phyloP scores from a whole-genome alignment of 1,284 basidiomycete species.

The Stereum hirsutum region DNA sequence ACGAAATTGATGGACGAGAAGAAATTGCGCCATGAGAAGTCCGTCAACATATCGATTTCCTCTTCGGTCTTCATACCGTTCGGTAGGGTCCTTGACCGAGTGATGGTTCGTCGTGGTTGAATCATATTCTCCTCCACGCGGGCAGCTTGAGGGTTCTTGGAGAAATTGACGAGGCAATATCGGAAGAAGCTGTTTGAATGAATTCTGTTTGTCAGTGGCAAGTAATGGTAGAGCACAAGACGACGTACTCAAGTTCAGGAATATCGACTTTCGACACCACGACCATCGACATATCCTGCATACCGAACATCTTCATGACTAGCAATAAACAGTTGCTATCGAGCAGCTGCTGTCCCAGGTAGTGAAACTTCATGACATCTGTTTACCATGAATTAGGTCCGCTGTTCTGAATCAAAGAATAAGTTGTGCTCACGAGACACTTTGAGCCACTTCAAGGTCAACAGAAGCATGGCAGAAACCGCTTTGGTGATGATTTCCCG shows the following conservation, averaged over 20 bases:
- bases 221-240: conserved; percentile 2
- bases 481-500: conserved; percentile 98
- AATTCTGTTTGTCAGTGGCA: conserved; percentile 7
- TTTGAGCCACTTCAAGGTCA: conserved; percentile 98
- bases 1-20: conserved; percentile 98
- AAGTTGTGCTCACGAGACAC: conserved; percentile 68
- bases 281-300: conserved; percentile 82
- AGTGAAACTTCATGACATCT: conserved; percentile 99
- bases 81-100: conserved; percentile 46
- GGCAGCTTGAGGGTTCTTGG: conserved; percentile 46
- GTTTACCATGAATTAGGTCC: conserved; percentile 1
- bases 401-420: conserved; percentile 5
- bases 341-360: conserved; percentile 88
- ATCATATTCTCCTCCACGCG: conserved; percentile 51
- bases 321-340: conserved; percentile 94
- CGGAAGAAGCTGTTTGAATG: conserved; percentile 76
- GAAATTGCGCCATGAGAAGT: conserved; percentile 98
- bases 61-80: conserved; percentile 71
- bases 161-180: conserved; percentile 77
- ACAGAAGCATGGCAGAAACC: conserved; percentile 87
- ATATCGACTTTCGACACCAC: conserved; percentile 87
- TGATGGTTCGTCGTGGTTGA: conserved; percentile 44
- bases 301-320: conserved; percentile 96
- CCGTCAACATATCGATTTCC: conserved; percentile 85
- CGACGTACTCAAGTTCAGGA: conserved; percentile 72